Conservation (phyloP, 208 protist genomes). For the Acanthamoeba divionensis region DNA sequence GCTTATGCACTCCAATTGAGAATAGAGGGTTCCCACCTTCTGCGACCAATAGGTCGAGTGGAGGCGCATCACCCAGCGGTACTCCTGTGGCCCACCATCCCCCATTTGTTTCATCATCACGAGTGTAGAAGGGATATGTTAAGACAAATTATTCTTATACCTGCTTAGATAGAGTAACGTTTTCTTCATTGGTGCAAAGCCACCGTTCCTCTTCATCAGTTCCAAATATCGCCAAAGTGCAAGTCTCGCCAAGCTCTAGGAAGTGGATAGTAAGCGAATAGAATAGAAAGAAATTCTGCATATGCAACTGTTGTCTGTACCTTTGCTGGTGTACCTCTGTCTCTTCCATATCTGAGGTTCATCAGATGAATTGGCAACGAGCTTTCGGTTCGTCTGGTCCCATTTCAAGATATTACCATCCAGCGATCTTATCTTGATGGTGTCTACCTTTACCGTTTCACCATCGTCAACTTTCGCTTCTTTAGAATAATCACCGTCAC, state of each 20-base stretch:
- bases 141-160: background rate
- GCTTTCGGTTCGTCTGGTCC: background rate
- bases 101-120: background rate
- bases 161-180: background rate
- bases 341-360: background rate
- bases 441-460: background rate
- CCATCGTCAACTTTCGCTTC: background rate
- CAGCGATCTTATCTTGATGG: constrained; percentile 26
- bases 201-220: background rate
- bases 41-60: constrained; percentile 26
- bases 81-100: background rate
- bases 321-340: background rate
- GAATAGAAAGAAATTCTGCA: background rate
- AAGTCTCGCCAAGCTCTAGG: background rate
- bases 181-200: background rate
- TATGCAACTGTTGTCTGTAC: background rate
- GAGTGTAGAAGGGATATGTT: background rate
- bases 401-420: background rate
- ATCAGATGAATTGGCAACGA: background rate
- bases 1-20: background rate
- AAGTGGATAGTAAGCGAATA: background rate
- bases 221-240: background rate
- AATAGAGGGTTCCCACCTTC: constrained; percentile 8
- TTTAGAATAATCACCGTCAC: background rate
- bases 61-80: constrained; percentile 2